A percentile compares a stretch with the other conserved stretches of the same genome.
These are phyloP conservation scores for Amphicarpaea edgeworthii DNA, from an alignment of 306 rosid species.

Conservation along the genomic window DNA sequence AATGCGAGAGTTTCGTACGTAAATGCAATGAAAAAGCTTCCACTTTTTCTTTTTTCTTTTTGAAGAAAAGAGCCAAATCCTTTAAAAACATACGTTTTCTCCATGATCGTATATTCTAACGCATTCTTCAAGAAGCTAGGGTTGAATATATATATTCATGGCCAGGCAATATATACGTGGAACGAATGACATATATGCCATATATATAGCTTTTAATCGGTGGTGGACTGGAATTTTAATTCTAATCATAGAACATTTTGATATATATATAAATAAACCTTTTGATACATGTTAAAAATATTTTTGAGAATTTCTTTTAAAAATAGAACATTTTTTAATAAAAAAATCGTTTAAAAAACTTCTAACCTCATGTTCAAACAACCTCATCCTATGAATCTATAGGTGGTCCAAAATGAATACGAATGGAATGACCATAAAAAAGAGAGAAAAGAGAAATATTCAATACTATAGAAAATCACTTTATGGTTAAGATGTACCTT, in stretches of 20 bases:
- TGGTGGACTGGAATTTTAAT: not conserved
- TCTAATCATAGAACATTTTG: constrained; percentile 5
- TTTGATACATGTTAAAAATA: too few species aligned
- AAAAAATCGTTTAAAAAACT: too few species aligned
- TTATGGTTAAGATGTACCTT: constrained; percentile 17
- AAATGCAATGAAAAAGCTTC: constrained; percentile 1
- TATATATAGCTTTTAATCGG: not conserved
- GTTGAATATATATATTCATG: not conserved
- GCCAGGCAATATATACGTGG: not conserved
- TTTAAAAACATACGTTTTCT: not conserved
- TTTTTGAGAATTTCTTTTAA: too few species aligned
- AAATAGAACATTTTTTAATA: too few species aligned
- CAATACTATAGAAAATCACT: constrained; percentile 19
- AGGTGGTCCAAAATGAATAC: not conserved
- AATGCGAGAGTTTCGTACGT: not conserved
- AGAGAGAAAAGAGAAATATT: not conserved
- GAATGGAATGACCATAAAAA: too few species aligned
- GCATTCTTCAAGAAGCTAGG: not conserved
- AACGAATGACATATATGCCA: not conserved
- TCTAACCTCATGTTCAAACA: too few species aligned
- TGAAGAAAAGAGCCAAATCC: not conserved
- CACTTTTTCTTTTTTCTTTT: not conserved
- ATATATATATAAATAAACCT: too few species aligned
- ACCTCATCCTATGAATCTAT: too few species aligned
- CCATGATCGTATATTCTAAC: not conserved